phyloP scores from a whole-genome alignment of 2,329 filamentous ascomycete species.

The Rhynchosporium graminicola region DNA sequence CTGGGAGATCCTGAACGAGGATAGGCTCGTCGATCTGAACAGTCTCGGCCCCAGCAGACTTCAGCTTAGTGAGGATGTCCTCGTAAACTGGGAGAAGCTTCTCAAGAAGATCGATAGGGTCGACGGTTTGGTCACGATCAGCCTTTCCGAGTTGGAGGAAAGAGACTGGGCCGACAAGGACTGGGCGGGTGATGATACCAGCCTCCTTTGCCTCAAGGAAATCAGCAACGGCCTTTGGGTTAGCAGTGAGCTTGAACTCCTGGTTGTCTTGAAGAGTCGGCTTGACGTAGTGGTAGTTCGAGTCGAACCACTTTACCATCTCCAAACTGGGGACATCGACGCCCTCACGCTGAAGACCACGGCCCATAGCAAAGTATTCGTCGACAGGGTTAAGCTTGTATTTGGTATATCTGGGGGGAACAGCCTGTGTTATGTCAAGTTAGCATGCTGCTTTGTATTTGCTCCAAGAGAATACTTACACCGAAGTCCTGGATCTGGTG shows the following conservation, averaged over 20 bases:
- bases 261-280: constrained; percentile 96
- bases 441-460: constrained; percentile 19
- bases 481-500: constrained; percentile 98
- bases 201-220: constrained; percentile 98
- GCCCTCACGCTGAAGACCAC: constrained; percentile 93
- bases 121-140: constrained; percentile 89
- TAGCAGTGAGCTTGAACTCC: constrained; percentile 83
- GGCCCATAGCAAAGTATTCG: constrained; percentile 99
- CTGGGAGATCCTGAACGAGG: constrained; percentile 89
- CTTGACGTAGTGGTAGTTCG: constrained; percentile 99
- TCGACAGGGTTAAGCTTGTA: constrained; percentile 86
- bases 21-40: constrained; percentile 99
- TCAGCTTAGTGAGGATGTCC: constrained; percentile 88
- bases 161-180: constrained; percentile 92
- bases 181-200: constrained; percentile 88
- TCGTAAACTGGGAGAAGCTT: constrained; percentile 95
- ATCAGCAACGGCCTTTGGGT: constrained; percentile 91
- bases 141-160: constrained; percentile 98
- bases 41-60: constrained; percentile 91
- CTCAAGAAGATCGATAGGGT: constrained; percentile 90
- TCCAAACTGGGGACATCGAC: constrained; percentile 92
- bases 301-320: constrained; percentile 99
- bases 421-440: constrained; percentile 56
- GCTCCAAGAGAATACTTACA: constrained; percentile 54
- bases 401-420: constrained; percentile 91